A percentile compares a stretch with the other conserved stretches of the same genome.
Conservation (phyloP, 129 eudicot genomes). For the Daucus carota region DNA sequence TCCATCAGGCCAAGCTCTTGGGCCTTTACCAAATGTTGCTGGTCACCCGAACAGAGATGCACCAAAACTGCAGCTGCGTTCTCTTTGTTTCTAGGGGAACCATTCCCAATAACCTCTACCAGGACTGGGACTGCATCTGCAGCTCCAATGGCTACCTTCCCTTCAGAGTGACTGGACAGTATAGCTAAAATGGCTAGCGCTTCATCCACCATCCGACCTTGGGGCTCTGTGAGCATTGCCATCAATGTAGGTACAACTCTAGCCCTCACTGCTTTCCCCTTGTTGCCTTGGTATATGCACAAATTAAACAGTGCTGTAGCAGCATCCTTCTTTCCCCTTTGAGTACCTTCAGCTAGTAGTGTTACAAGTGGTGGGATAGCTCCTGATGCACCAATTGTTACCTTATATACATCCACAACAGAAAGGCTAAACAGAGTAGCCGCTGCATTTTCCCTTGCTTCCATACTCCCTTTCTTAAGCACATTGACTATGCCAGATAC, state of each 20-base stretch:
- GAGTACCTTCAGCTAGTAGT: constrained; percentile 68
- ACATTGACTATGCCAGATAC: constrained; percentile 89
- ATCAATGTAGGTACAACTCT: constrained; percentile 60
- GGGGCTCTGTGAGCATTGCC: constrained; percentile 68
- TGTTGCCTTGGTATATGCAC: constrained; percentile 90
- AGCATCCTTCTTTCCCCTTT: constrained; percentile 88
- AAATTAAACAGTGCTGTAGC: constrained; percentile 91
- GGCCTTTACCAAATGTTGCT: constrained; percentile 50
- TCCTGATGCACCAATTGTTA: constrained; percentile 66
- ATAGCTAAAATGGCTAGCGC: constrained; percentile 85
- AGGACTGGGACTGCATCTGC: constrained; percentile 75
- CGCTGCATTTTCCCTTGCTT: constrained; percentile 88
- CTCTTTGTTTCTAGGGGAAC: constrained; percentile 85
- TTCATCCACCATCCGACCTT: constrained; percentile 78
- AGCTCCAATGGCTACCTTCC: constrained; percentile 63
- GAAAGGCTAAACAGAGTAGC: constrained; percentile 90
- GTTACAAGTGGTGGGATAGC: constrained; percentile 81
- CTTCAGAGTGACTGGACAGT: constrained; percentile 79
- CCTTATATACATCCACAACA: constrained; percentile 76
- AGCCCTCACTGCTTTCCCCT: constrained; percentile 82
- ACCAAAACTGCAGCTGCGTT: constrained; percentile 88
- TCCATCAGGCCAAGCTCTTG: constrained; percentile 60
- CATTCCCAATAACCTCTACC: constrained; percentile 57
- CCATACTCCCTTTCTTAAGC: constrained; percentile 81
- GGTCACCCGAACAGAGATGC: constrained; percentile 71